These are phyloP conservation scores for Prinsepia uniflora DNA, from an alignment of 306 rosid genomes.

Conservation along the genomic window DNA sequence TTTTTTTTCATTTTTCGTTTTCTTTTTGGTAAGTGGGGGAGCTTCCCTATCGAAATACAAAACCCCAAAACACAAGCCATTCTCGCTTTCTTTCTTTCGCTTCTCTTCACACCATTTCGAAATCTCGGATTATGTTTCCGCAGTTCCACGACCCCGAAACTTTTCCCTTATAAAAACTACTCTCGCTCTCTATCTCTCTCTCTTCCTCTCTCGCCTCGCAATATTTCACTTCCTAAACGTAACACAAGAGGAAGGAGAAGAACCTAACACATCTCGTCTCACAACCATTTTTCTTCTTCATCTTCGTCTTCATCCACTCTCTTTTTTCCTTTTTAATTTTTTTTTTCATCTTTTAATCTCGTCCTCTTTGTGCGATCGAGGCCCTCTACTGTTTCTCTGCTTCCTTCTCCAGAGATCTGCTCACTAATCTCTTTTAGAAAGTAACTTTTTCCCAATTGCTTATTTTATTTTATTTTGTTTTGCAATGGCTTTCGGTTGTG, in stretches of 20 bases:
- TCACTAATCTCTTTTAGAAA: slow-evolving; percentile 17
- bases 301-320: neutral
- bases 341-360: neutral
- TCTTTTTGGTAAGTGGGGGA: neutral
- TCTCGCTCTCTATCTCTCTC: neutral
- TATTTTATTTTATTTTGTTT: neutral
- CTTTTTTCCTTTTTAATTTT: neutral
- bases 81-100: neutral
- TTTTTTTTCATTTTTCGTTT: no score
- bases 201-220: neutral
- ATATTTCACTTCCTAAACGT: neutral
- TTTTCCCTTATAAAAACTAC: neutral
- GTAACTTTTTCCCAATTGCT: neutral
- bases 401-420: slow-evolving; percentile 24
- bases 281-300: neutral
- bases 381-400: neutral
- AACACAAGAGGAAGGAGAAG: neutral
- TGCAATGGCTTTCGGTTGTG: neutral
- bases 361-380: slow-evolving; percentile 23
- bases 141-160: slow-evolving; percentile 12
- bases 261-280: neutral
- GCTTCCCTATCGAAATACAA: neutral
- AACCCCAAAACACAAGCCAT: slow-evolving; percentile 28
- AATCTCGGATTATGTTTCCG: slow-evolving; percentile 6
- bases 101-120: slow-evolving; percentile 7